A percentile compares a stretch with the other conserved stretches of the same genome.
phyloP scores from a whole-genome alignment of 371 early-diverging fungal species.

The Mucor racemosus region DNA sequence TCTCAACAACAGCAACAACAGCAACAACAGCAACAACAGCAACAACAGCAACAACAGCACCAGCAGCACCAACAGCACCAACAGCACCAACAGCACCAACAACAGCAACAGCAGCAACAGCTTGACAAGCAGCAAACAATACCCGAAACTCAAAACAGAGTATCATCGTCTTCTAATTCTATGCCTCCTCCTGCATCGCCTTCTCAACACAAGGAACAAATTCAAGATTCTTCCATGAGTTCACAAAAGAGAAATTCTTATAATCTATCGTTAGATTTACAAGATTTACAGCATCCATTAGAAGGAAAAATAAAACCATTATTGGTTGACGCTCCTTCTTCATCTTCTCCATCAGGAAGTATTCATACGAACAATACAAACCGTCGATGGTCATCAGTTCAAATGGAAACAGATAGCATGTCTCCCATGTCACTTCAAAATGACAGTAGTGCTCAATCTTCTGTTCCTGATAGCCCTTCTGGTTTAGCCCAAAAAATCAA shows the following conservation, averaged over 20 bases:
- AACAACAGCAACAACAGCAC: no score
- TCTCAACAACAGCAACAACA: not conserved
- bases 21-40: not conserved
- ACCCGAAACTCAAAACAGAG: not conserved
- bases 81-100: not conserved
- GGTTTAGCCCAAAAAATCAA: not conserved
- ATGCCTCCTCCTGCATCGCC: conserved; percentile 3
- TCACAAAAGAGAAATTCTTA: conserved; percentile 2
- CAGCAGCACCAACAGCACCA: not conserved
- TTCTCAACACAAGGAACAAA: not conserved
- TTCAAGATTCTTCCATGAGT: not conserved
- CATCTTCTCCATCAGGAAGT: not conserved
- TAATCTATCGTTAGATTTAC: conserved; percentile 21
- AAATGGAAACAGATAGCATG: conserved; percentile 13
- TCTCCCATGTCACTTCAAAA: conserved; percentile 21
- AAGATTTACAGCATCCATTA: conserved; percentile 27
- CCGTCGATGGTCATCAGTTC: conserved; percentile 8
- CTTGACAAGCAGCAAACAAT: not conserved
- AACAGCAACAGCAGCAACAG: no score
- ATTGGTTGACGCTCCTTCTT: not conserved
- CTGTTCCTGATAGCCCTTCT: conserved; percentile 13
- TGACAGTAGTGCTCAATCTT: conserved; percentile 11
- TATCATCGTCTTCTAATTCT: not conserved
- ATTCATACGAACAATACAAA: not conserved
- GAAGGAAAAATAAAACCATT: conserved; percentile 9